Percentiles rank a stretch among this genome's conserved stretches.
Conservation (phyloP, 169 alveolate species). For the Babesia ovata region DNA sequence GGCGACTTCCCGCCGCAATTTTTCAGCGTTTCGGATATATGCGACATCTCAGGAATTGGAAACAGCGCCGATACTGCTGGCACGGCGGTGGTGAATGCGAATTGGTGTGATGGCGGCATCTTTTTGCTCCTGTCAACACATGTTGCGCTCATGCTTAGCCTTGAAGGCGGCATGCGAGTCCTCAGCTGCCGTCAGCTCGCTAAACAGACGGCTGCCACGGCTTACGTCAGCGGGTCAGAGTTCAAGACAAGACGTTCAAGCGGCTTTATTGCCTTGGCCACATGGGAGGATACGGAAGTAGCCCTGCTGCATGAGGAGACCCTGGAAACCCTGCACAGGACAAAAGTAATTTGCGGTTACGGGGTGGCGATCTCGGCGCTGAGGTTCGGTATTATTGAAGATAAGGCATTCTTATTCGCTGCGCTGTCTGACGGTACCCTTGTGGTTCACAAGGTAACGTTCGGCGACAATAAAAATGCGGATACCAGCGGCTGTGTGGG, state of each 20-base stretch:
- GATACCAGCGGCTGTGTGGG: neutral
- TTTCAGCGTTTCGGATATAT: constrained; percentile 1
- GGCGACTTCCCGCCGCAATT: neutral
- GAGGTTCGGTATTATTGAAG: constrained; percentile 34
- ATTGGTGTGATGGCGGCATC: constrained; percentile 20
- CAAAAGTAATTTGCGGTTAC: constrained; percentile 21
- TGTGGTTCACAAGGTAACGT: constrained; percentile 10
- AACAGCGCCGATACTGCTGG: neutral
- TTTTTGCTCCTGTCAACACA: constrained; percentile 42
- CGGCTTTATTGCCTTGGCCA: constrained; percentile 43
- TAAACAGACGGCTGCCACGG: constrained; percentile 27
- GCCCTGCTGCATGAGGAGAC: neutral
- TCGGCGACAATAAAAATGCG: neutral
- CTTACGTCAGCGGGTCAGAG: constrained; percentile 39
- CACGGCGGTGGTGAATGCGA: neutral
- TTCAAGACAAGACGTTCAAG: neutral
- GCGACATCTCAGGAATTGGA: neutral
- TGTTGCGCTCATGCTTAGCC: constrained; percentile 13
- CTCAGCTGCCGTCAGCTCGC: neutral
- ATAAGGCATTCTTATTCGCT: constrained; percentile 26
- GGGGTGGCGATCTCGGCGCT: constrained; percentile 30
- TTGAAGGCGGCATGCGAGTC: constrained; percentile 1
- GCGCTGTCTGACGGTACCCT: constrained; percentile 63
- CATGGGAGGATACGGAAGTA: constrained; percentile 49
- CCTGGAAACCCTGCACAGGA: constrained; percentile 10